Evolutionary conservation across 2,329 filamentous ascomycete genomes (phyloP).

Genomic region (Sclerotinia sclerotiorum): DNA sequence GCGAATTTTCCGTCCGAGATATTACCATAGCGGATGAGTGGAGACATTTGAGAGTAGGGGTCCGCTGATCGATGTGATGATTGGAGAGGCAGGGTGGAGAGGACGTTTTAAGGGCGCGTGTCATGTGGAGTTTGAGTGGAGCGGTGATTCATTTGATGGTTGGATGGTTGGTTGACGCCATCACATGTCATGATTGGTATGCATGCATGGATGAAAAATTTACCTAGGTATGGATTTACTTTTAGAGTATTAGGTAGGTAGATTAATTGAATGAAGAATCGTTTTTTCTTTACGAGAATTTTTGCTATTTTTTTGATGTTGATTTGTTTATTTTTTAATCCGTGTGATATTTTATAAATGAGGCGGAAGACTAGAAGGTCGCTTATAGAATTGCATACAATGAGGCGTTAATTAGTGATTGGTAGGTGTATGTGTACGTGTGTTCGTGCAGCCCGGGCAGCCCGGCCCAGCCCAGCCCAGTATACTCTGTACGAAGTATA

Average conservation of each 20-base stretch:
- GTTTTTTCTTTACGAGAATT: not conserved
- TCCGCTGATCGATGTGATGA: not conserved
- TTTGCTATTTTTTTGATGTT: not conserved
- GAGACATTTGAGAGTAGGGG: not conserved
- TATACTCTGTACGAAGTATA: too few species aligned
- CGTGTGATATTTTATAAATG: too few species aligned
- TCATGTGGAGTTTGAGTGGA: constrained; percentile 2
- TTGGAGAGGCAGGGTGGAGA: constrained; percentile 13
- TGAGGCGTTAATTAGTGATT: too few species aligned
- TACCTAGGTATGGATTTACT: constrained; percentile 7
- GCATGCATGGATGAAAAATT: not conserved
- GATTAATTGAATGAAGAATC: not conserved
- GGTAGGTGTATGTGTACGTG: too few species aligned
- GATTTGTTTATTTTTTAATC: too few species aligned
- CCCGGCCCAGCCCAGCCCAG: too few species aligned
- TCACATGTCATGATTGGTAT: too few species aligned
- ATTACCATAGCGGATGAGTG: not conserved
- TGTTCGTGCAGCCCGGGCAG: too few species aligned
- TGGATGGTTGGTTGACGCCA: not conserved
- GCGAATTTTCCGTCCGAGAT: constrained; percentile 8
- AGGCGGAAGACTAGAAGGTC: too few species aligned
- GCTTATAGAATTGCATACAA: too few species aligned
- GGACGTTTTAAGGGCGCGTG: not conserved
- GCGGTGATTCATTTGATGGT: not conserved
- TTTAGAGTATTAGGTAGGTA: not conserved